Conservation (phyloP, 2,329 filamentous ascomycete species). For the Huntiella savannae region DNA sequence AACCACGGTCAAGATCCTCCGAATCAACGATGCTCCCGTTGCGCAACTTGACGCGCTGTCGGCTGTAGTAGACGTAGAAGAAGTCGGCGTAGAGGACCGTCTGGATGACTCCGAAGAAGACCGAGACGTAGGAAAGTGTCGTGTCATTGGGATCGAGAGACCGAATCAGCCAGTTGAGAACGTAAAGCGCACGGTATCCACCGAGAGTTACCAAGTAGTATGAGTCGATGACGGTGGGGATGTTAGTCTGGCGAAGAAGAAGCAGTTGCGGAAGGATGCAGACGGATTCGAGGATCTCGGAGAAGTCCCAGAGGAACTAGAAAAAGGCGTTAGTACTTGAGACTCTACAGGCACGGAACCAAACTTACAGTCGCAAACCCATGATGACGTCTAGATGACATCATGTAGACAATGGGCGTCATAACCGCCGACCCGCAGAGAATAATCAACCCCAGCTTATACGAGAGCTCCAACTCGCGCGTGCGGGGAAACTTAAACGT, state of each 20-base stretch:
- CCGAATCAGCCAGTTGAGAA: constrained; percentile 75
- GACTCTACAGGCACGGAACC: neutral
- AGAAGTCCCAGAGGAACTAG: constrained; percentile 72
- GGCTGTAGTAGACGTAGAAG: constrained; percentile 88
- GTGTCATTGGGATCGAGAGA: constrained; percentile 37
- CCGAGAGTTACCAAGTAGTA: constrained; percentile 82
- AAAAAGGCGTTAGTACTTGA: neutral
- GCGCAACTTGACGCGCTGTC: constrained; percentile 84
- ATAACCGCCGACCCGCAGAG: constrained; percentile 44
- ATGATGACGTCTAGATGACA: constrained; percentile 1
- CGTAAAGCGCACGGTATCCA: constrained; percentile 73
- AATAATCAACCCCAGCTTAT: constrained; percentile 65
- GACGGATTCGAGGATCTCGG: constrained; percentile 76
- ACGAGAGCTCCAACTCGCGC: constrained; percentile 79
- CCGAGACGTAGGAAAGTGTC: constrained; percentile 49
- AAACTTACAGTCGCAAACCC: constrained; percentile 29
- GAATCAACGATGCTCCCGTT: constrained; percentile 75
- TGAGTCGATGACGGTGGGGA: constrained; percentile 92
- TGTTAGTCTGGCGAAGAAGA: constrained; percentile 80
- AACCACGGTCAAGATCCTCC: constrained; percentile 71
- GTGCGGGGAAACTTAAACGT: constrained; percentile 69
- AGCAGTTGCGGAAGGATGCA: constrained; percentile 82
- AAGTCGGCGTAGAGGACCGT: constrained; percentile 85
- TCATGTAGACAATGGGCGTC: constrained; percentile 41
- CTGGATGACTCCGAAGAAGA: constrained; percentile 77